Evolutionary conservation across 169 alveolate species (phyloP), one percentile per base, ranked within the genome.

Genomic region (Neospora caninum): DNA sequence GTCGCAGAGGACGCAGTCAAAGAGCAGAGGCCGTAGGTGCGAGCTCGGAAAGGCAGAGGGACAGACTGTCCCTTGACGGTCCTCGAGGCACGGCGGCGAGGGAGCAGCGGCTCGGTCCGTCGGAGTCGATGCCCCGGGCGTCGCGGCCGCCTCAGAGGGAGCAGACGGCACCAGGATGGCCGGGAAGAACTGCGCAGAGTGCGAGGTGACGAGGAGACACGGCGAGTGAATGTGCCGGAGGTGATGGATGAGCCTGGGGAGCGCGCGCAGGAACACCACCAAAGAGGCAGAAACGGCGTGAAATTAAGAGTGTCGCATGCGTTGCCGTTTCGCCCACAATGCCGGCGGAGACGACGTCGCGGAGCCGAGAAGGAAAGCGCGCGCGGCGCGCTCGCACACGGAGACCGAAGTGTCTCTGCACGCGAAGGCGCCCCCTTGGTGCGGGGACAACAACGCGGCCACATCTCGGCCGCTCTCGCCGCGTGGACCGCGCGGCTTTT

Each of bases 111-210:
- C 39, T 43, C 86, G 86, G n/a, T 10, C 43, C 27, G 86, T 4
- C 27, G 86, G 45, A 64, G 4, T 16, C 73, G n/a, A 27, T 64
- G 73, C 4, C n/a, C 4, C 73, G 31, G 73, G n/a, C 73, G 34
- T 13, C n/a, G 13, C 73, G 20, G 34, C 31, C 41, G 34, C 1
- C n/a, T 78, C 86, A 38, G 86, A 10, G 34, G 41, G 10, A 36
- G 91, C 18, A 38, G 69, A 29, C 4, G 94, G 88, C 31, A 34
- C 34, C 0, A 80, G 43, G 4, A 80, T 31, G 34, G 96, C 83
- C 36, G 99, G 99, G 92, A 97, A 97, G 58, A 96, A 96, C 96
- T 98, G 97, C 34, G 99, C 99, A 83, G 97, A 94, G 96, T 98
- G 99, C 88, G 97, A 97, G 45, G 98, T 97, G 0, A 98, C 98